phyloP scores from a whole-genome alignment of 306 rosid species.

The Lathyrus aphaca region DNA sequence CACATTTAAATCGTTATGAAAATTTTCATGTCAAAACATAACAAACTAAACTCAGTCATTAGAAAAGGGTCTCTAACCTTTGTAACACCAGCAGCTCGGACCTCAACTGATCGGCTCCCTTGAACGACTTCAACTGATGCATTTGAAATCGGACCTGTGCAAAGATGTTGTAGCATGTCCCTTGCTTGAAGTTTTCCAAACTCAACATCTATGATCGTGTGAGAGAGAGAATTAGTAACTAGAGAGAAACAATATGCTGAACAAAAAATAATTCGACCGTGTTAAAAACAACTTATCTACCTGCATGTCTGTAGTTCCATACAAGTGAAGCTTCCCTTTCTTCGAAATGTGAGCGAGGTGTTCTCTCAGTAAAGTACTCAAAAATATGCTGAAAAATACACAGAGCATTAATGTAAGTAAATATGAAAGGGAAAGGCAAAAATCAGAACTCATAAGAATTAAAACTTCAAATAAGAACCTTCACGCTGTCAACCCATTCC shows the following conservation, averaged over 20 bases:
- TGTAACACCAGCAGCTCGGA: slow-evolving; percentile 92
- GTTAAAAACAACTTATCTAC: slow-evolving; percentile 42
- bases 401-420: slow-evolving; percentile 39
- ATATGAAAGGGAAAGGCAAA: slow-evolving; percentile 31
- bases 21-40: slow-evolving; percentile 23
- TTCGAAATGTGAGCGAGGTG: slow-evolving; percentile 82
- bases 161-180: slow-evolving; percentile 97
- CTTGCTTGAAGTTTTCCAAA: slow-evolving; percentile 95
- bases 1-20: slow-evolving; percentile 24
- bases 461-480: slow-evolving; percentile 52
- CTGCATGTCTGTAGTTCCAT: slow-evolving; percentile 96
- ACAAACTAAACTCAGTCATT: slow-evolving; percentile 1
- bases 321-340: slow-evolving; percentile 85
- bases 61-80: slow-evolving; percentile 58
- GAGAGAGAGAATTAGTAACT: slow-evolving; percentile 31
- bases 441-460: slow-evolving; percentile 8
- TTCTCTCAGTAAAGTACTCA: slow-evolving; percentile 87
- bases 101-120: slow-evolving; percentile 95
- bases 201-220: slow-evolving; percentile 65
- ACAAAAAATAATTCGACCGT: not conserved
- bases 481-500: slow-evolving; percentile 94
- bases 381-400: slow-evolving; percentile 75
- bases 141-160: slow-evolving; percentile 97
- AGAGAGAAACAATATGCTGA: slow-evolving; percentile 31
- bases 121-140: slow-evolving; percentile 95